Conservation (phyloP, 306 rosid species). For the Gillenia trifoliata region DNA sequence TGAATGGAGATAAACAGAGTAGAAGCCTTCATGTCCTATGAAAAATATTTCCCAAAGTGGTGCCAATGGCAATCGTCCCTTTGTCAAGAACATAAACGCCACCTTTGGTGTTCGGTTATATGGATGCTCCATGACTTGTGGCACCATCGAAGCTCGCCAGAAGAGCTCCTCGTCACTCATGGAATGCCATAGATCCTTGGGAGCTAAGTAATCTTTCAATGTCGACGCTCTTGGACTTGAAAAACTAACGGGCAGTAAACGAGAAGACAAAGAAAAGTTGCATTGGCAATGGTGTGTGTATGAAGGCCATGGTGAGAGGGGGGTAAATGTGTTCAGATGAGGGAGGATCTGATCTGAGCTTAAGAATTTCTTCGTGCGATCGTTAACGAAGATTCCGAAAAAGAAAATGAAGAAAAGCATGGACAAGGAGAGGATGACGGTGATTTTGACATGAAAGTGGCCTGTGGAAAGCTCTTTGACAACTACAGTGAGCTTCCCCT, state of each 20-base stretch:
- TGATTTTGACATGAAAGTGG: conserved; percentile 13
- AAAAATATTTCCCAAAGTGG: conserved; percentile 45
- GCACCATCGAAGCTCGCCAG: conserved; percentile 33
- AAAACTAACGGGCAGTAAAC: background rate
- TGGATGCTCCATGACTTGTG: background rate
- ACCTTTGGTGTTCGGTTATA: conserved; percentile 22
- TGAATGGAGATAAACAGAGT: conserved; percentile 36
- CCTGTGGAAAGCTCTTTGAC: conserved; percentile 3
- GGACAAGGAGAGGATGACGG: conserved; percentile 10
- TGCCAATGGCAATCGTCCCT: conserved; percentile 30
- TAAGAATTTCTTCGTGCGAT: background rate
- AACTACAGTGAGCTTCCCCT: conserved; percentile 15
- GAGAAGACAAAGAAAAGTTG: background rate
- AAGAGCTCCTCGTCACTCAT: conserved; percentile 39
- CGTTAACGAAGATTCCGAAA: conserved; percentile 18
- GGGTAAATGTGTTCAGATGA: background rate
- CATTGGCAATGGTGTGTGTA: background rate
- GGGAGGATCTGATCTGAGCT: conserved; percentile 17
- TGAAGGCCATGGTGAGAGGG: background rate
- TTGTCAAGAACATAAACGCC: conserved; percentile 38
- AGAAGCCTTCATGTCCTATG: conserved; percentile 27
- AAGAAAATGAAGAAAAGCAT: conserved; percentile 3
- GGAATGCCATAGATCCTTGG: conserved; percentile 21
- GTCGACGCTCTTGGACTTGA: background rate
- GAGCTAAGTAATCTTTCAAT: conserved; percentile 11